Evolutionary conservation across 2,329 filamentous ascomycete species (phyloP), one percentile per base, ranked within the genome.

Genomic region (Hypoxylon rubiginosum): DNA sequence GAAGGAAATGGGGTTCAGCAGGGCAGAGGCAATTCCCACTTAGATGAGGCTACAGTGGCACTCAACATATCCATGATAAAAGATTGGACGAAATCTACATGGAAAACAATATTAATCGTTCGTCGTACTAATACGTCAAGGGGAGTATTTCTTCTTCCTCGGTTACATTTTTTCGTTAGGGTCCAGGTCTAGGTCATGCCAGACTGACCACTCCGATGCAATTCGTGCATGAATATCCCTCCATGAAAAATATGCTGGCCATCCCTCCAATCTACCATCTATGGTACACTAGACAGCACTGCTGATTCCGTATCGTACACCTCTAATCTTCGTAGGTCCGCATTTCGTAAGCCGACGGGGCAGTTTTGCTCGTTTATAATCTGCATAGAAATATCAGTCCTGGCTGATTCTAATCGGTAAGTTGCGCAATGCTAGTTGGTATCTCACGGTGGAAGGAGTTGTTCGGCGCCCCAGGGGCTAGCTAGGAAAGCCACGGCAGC

Each of bases 401-500:
- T 10, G 7, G 39, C 39, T 41, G 15, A 9, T 21, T 43, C n/a
- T 21, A 21, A 8, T 21, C 9, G 17, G 39, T 10, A 21, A 43
- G 39, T 17, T 10, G n/a, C n/a, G 39, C n/a, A 43, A 21, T 43
- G 39, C n/a, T 43, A n/a, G n/a, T 19, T 19, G 39, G 39, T 19
- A 21, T 67, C 84, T 80, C 80, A 88, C 86, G 88, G 87, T 78
- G 90, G 90, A 70, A 92, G 83, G 63, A 92, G 84, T 73, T 87
- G 82, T 76, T 92, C 90, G 17, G 39, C 39, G 79, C 87, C 86
- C 83, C 88, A 90, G 58, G 87, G 86, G 81, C 89, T 91, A 62
- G 88, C 84, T 71, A 92, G 83, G 78, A 92, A 89, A 39, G 88
- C 85, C 58, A 92, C 85, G 46, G 88, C 89, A 71, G 82, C 86